Evolutionary conservation across 2,329 filamentous ascomycete genomes (phyloP).

Genomic region (Clarireedia paspali): DNA sequence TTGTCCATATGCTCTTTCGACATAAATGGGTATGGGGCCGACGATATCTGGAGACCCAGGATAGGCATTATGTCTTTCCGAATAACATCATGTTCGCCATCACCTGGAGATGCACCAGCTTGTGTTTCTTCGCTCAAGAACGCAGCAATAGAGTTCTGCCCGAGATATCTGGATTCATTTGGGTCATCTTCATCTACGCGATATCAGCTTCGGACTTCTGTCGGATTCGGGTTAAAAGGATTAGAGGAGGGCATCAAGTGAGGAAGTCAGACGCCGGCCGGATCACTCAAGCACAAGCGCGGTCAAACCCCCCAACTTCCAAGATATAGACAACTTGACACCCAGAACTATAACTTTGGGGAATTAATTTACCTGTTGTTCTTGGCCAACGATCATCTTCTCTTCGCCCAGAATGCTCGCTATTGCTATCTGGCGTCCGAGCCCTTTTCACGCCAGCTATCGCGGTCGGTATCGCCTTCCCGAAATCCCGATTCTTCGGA

Average conservation of each 20-base stretch:
- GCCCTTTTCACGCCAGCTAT: conserved; percentile 21
- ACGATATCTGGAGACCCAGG: conserved; percentile 54
- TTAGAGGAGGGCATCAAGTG: neutral
- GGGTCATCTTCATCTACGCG: conserved; percentile 43
- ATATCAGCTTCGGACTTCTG: conserved; percentile 5
- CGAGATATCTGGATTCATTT: conserved; percentile 52
- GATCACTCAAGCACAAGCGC: neutral
- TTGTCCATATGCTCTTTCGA: conserved; percentile 53
- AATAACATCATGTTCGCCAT: conserved; percentile 41
- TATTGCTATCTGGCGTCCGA: conserved; percentile 25
- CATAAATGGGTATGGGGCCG: conserved; percentile 59
- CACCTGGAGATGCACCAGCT: conserved; percentile 40
- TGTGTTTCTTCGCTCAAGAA: conserved; percentile 51
- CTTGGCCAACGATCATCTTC: conserved; percentile 28
- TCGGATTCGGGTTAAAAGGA: neutral
- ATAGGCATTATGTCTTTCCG: conserved; percentile 60
- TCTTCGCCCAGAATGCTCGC: conserved; percentile 22
- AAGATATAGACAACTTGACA: neutral
- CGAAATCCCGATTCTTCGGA: conserved; percentile 41
- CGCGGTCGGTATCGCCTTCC: conserved; percentile 10
- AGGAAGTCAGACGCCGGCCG: neutral
- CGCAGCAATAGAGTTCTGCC: conserved; percentile 62
- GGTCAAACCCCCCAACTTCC: neutral
- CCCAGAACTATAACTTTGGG: neutral
- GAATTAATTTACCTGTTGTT: conserved; percentile 23